These are phyloP conservation scores for Coemansia sp. DNA, from an alignment of 192 early-diverging fungal species.

Conservation along the genomic window DNA sequence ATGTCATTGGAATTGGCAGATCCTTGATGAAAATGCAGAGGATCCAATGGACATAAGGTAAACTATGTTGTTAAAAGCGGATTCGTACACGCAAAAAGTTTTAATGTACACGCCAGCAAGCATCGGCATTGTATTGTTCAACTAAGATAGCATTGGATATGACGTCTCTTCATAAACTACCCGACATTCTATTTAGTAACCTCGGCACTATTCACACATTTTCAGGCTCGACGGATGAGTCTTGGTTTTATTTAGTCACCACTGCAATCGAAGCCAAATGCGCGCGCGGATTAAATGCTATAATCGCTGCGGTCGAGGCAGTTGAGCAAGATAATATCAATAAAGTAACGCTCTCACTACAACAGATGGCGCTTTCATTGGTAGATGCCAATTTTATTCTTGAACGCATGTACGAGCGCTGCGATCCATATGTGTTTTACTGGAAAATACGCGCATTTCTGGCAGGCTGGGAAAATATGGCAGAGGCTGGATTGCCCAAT, in stretches of 20 bases:
- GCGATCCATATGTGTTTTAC: conserved; percentile 94
- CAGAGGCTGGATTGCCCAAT: conserved; percentile 76
- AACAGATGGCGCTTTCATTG: conserved; percentile 57
- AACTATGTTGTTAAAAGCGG: neutral
- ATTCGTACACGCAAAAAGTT: no score
- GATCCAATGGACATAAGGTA: conserved; percentile 63
- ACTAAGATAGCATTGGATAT: neutral
- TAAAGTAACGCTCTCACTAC: conserved; percentile 55
- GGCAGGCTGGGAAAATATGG: conserved; percentile 90
- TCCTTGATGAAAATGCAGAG: conserved; percentile 69
- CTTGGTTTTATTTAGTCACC: conserved; percentile 96
- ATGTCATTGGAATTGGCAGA: conserved; percentile 87
- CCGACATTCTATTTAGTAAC: conserved; percentile 51
- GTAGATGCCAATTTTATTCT: conserved; percentile 57
- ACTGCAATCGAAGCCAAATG: conserved; percentile 84
- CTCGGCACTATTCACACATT: conserved; percentile 80
- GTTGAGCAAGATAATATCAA: conserved; percentile 56
- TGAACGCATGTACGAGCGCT: conserved; percentile 86
- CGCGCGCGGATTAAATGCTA: conserved; percentile 64
- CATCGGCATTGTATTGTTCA: no score
- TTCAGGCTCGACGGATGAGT: conserved; percentile 86
- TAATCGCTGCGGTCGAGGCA: conserved; percentile 65
- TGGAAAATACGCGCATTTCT: conserved; percentile 88
- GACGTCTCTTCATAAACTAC: conserved; percentile 14
- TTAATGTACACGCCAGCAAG: no score